Evolutionary conservation across 2,329 filamentous ascomycete genomes (phyloP).

Genomic region (Penicillium sp.): DNA sequence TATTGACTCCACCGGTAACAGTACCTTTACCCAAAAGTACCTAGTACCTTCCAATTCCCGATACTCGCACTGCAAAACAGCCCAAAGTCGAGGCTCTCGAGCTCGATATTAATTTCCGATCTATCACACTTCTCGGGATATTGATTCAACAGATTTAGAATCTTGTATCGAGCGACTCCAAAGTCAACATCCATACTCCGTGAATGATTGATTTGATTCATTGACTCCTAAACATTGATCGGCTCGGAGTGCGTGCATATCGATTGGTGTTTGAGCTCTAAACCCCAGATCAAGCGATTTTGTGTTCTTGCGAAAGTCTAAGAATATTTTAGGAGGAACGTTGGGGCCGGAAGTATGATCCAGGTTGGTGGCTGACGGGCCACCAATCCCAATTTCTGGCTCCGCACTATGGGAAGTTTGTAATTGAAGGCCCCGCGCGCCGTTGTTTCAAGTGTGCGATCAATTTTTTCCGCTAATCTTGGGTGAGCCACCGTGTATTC

Average conservation of each 20-base stretch:
- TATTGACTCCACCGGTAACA: not conserved
- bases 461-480: not conserved
- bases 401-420: not conserved
- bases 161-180: not conserved
- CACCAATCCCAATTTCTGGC: not conserved
- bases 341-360: not conserved
- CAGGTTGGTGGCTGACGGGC: not conserved
- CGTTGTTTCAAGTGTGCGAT: slow-evolving; percentile 1
- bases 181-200: not conserved
- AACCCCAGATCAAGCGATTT: slow-evolving; percentile 2
- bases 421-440: not conserved
- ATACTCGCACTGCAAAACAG: not conserved
- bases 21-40: not conserved
- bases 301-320: not conserved
- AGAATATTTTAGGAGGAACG: not conserved
- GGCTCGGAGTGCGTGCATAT: not conserved
- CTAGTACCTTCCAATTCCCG: not conserved
- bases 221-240: not conserved
- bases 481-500: not conserved
- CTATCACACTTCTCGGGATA: not conserved
- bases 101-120: not conserved
- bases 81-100: not conserved
- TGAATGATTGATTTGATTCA: not conserved
- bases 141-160: not conserved
- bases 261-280: not conserved